phyloP scores from a whole-genome alignment of 2,329 filamentous ascomycete genomes.

The Diaporthe helianthi region DNA sequence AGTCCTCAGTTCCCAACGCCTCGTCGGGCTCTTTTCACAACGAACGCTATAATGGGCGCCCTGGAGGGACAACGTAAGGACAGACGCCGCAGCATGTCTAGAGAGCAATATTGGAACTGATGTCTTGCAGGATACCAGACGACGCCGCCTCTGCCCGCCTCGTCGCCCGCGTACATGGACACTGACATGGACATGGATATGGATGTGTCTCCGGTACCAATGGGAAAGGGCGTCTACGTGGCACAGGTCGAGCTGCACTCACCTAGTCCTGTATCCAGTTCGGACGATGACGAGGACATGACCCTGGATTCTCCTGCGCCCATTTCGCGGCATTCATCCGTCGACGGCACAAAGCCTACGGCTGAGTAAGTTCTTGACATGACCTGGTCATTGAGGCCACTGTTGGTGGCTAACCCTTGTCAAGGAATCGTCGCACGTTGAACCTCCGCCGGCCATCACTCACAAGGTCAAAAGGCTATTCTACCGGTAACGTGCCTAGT shows the following conservation, averaged over 20 bases:
- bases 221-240: conserved; percentile 74
- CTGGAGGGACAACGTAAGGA: conserved; percentile 65
- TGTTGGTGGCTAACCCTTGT: conserved; percentile 38
- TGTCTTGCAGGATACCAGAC: conserved; percentile 71
- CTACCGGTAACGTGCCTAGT: conserved; percentile 68
- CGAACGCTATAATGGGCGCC: conserved; percentile 69
- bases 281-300: conserved; percentile 54
- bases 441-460: conserved; percentile 77
- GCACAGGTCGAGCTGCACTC: conserved; percentile 73
- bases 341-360: conserved; percentile 58
- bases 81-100: not conserved
- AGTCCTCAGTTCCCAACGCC: conserved; percentile 86
- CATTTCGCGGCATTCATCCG: conserved; percentile 52
- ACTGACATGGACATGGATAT: conserved; percentile 67
- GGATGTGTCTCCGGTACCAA: conserved; percentile 92
- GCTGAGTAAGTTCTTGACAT: conserved; percentile 57
- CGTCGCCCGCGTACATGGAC: conserved; percentile 74
- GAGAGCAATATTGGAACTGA: conserved; percentile 36
- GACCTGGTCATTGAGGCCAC: not conserved
- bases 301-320: conserved; percentile 64
- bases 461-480: conserved; percentile 75
- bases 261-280: conserved; percentile 68
- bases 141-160: conserved; percentile 78
- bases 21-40: conserved; percentile 83
- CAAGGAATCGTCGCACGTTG: conserved; percentile 68